These are phyloP conservation scores for Neonothopanus nambi DNA, from an alignment of 1,284 basidiomycete species.

Conservation along the genomic window DNA sequence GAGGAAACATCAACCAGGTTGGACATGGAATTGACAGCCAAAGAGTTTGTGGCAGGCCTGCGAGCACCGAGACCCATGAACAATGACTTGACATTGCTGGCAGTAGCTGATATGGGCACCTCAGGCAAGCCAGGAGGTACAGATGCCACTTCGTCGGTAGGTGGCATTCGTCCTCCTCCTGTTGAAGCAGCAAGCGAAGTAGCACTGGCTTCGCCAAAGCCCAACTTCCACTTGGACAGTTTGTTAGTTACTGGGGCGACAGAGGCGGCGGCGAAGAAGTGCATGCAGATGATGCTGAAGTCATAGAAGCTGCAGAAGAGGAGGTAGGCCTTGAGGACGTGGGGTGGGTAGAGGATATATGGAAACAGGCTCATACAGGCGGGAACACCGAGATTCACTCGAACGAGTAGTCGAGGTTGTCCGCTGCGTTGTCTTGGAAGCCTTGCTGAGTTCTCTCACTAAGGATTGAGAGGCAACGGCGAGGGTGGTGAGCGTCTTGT, in stretches of 20 bases:
- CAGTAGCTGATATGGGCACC: slow-evolving; percentile 54
- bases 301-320: slow-evolving; percentile 19
- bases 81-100: slow-evolving; percentile 66
- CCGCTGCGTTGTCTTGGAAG: slow-evolving; percentile 37
- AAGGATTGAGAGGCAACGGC: slow-evolving; percentile 81
- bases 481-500: slow-evolving; percentile 66
- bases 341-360: slow-evolving; percentile 42
- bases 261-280: slow-evolving; percentile 22
- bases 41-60: slow-evolving; percentile 16
- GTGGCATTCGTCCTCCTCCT: slow-evolving; percentile 36
- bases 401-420: slow-evolving; percentile 10
- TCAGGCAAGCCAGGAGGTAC: slow-evolving; percentile 18
- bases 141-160: slow-evolving; percentile 44
- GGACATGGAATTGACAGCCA: slow-evolving; percentile 22
- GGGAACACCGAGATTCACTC: slow-evolving; percentile 11
- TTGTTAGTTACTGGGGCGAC: slow-evolving; percentile 58
- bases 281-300: slow-evolving; percentile 17
- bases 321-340: slow-evolving; percentile 17
- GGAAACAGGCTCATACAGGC: slow-evolving; percentile 40
- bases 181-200: slow-evolving; percentile 28
- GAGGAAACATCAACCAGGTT: slow-evolving; percentile 31
- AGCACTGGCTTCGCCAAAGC: slow-evolving; percentile 62
- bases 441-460: slow-evolving; percentile 79
- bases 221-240: slow-evolving; percentile 76
- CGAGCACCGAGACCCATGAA: slow-evolving; percentile 67